Evolutionary conservation across 139 green algal species (phyloP).

Genomic region (Picochlorum sp.): DNA sequence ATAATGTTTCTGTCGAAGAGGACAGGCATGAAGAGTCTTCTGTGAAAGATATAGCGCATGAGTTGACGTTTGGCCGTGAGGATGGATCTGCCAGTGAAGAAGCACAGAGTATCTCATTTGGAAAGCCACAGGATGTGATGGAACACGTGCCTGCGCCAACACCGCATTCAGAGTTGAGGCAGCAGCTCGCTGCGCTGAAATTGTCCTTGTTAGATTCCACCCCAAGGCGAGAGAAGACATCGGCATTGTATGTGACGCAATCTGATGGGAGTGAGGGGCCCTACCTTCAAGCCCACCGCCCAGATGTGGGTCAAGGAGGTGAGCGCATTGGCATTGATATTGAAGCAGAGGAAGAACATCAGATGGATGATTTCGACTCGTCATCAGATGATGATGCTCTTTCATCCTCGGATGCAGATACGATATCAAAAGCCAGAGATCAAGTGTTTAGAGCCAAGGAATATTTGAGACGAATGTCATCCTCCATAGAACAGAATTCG

Average conservation of each 20-base stretch:
- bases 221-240: neutral
- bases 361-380: neutral
- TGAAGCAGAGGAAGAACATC: neutral
- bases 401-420: neutral
- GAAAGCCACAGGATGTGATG: neutral
- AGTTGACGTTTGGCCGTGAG: neutral
- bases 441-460: conserved; percentile 28
- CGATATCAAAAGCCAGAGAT: conserved; percentile 9
- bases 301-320: neutral
- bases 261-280: neutral
- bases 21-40: neutral
- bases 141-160: neutral
- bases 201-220: neutral
- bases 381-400: conserved; percentile 12
- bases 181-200: neutral
- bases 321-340: neutral
- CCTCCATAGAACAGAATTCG: conserved; percentile 3
- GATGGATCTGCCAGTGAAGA: neutral
- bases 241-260: neutral
- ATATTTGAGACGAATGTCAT: conserved; percentile 20
- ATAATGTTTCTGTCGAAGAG: neutral
- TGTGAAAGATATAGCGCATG: neutral
- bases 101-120: conserved; percentile 1
- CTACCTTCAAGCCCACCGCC: neutral
- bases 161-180: conserved; percentile 3